Conservation (phyloP, 129 eudicot genomes). For the Mikania micrantha region DNA sequence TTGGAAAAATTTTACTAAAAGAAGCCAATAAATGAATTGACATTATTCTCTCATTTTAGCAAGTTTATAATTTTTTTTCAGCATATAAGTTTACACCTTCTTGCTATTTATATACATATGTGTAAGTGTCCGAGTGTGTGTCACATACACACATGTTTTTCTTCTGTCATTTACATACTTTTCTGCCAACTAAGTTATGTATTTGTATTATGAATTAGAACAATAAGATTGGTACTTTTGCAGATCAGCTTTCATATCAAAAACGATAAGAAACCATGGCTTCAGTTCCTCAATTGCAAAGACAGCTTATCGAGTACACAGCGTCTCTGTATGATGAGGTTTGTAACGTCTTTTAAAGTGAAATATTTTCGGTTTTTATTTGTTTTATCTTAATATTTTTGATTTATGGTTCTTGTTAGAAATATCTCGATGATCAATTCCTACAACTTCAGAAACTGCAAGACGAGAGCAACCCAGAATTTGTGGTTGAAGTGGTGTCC, state of each 20-base stretch:
- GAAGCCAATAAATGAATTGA: slow-evolving; percentile 11
- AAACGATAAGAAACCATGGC: slow-evolving; percentile 25
- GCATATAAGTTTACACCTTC: not conserved
- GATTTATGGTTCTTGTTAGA: slow-evolving; percentile 30
- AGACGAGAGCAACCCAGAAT: slow-evolving; percentile 84
- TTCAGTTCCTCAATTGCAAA: slow-evolving; percentile 54
- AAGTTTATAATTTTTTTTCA: not conserved
- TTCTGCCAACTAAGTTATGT: not conserved
- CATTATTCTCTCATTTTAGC: slow-evolving; percentile 4
- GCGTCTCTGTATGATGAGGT: slow-evolving; percentile 62
- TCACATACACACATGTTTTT: not conserved
- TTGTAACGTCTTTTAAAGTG: not conserved
- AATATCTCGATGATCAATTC: slow-evolving; percentile 62
- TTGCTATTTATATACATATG: not conserved
- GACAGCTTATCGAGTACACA: slow-evolving; percentile 55
- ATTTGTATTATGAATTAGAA: not conserved
- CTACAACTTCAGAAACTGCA: slow-evolving; percentile 70
- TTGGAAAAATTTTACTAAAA: slow-evolving; percentile 3
- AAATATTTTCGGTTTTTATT: not conserved
- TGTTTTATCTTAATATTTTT: not conserved
- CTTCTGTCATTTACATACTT: too few relatives aligned
- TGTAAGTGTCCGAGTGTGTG: not conserved
- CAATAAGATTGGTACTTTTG: slow-evolving; percentile 13
- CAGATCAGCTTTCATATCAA: slow-evolving; percentile 20
- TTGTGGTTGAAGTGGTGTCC: slow-evolving; percentile 69